Conservation (phyloP, 2,329 filamentous ascomycete species). For the Alternaria arbusti region DNA sequence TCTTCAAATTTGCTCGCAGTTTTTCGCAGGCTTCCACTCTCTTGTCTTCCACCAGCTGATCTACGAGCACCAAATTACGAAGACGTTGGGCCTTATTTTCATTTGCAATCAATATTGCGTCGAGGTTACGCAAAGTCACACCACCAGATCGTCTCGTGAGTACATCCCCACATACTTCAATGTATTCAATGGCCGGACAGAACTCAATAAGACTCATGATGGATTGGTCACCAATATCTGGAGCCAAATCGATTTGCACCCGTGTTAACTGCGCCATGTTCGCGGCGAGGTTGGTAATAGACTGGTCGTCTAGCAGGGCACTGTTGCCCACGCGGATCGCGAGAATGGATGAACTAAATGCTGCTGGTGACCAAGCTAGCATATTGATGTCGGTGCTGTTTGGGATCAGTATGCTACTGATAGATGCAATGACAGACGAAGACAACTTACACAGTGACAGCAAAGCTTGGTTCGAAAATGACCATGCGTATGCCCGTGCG, state of each 20-base stretch:
- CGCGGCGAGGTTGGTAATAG: not conserved
- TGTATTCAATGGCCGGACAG: not conserved
- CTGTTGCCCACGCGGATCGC: not conserved
- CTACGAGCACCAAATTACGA: not conserved
- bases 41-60: not conserved
- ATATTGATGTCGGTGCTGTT: not conserved
- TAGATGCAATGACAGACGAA: not conserved
- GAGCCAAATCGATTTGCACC: not conserved
- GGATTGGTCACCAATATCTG: not conserved
- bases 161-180: not conserved
- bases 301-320: not conserved
- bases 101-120: not conserved
- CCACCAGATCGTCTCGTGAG: not conserved
- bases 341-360: not conserved
- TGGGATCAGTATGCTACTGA: not conserved
- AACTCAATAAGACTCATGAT: not conserved
- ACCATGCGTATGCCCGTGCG: not conserved
- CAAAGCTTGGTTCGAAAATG: not conserved
- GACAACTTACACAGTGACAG: not conserved
- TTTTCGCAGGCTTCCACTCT: not conserved
- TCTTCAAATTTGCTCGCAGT: not conserved
- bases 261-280: not conserved
- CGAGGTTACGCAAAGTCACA: not conserved
- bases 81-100: not conserved
- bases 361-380: not conserved